Conservation (phyloP, 352 stramenopile species). For the Globisporangium irregulare region DNA sequence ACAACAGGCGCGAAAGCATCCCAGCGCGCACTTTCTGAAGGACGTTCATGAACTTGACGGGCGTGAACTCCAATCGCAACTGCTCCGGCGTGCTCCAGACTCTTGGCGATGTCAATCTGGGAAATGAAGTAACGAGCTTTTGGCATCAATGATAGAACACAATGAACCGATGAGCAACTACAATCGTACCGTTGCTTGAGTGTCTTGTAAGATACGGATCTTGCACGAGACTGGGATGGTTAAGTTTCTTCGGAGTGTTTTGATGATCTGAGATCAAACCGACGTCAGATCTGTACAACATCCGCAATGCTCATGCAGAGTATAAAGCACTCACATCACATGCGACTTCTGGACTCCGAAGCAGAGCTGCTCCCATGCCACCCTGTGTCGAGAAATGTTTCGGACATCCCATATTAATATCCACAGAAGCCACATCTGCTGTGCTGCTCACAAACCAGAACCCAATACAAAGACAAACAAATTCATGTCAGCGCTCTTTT, state of each 20-base stretch:
- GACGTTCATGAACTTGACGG: slow-evolving; percentile 62
- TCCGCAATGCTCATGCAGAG: neutral
- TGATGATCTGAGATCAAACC: slow-evolving; percentile 55
- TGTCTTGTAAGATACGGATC: slow-evolving; percentile 75
- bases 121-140: neutral
- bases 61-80: slow-evolving; percentile 72
- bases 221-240: slow-evolving; percentile 87
- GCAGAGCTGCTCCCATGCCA: slow-evolving; percentile 90
- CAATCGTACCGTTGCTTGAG: slow-evolving; percentile 52
- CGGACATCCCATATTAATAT: slow-evolving; percentile 95
- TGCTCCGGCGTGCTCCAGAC: slow-evolving; percentile 62
- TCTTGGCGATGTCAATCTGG: slow-evolving; percentile 57
- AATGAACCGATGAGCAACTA: neutral
- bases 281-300: neutral
- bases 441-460: slow-evolving; percentile 25
- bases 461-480: neutral
- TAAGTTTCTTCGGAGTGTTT: slow-evolving; percentile 74
- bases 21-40: slow-evolving; percentile 68
- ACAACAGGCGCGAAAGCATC: slow-evolving; percentile 62
- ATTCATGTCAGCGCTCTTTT: neutral
- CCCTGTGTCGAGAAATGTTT: slow-evolving; percentile 93
- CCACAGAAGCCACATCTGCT: slow-evolving; percentile 86
- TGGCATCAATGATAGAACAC: neutral
- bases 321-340: slow-evolving; percentile 53
- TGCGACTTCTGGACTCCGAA: slow-evolving; percentile 86